Evolutionary conservation across 2,329 filamentous ascomycete species (phyloP), one percentile per base, ranked within the genome.

Genomic region (Berkeleyomyces basicola): DNA sequence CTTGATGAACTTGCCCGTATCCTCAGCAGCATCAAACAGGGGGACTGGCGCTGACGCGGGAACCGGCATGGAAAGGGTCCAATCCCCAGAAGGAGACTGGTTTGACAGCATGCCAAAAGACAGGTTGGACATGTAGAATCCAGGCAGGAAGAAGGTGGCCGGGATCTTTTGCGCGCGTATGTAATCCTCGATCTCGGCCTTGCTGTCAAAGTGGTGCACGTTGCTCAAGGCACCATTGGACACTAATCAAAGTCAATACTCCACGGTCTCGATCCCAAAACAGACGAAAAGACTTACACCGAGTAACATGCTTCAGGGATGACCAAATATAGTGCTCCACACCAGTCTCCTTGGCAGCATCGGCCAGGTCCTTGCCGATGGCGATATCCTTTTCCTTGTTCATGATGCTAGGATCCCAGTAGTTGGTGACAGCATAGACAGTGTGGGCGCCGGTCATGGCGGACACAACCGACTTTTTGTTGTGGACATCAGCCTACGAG

Each of bases 151-250:
- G 68, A 82, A 83, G 0, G 80, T 76, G 9, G 73, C 74, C 0
- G 76, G 75, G 2, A 84, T 70, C 0, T 74, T 75, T 1, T 77
- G 70, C 0, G 67, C 63, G 9, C 79, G 77, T 62, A 84, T 81
- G 66, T 84, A 82, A n/a, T 74, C 65, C 66, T 83, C 81, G 10
- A 80, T 75, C 40, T 77, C 70, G 37, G 79, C 78, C 68, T 85
- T 85, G 64, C 71, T 72, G 67, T 84, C 82, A 64, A 85, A 85
- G 63, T 79, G 77, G 58, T 71, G 65, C 5, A 79, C 75, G 16
- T 73, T 67, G 3, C 69, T 47, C 1, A 78, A 69, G 0, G 67
- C 69, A 2, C 76, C 77, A 0, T 70, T 70, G 47, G 73, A 68
- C 3, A 73, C 61, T 66, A n/a, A 1, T 42, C 11, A 10, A n/a